These are phyloP conservation scores for Camellia granthamiana DNA, from an alignment of 148 eudicot species.

Conservation along the genomic window DNA sequence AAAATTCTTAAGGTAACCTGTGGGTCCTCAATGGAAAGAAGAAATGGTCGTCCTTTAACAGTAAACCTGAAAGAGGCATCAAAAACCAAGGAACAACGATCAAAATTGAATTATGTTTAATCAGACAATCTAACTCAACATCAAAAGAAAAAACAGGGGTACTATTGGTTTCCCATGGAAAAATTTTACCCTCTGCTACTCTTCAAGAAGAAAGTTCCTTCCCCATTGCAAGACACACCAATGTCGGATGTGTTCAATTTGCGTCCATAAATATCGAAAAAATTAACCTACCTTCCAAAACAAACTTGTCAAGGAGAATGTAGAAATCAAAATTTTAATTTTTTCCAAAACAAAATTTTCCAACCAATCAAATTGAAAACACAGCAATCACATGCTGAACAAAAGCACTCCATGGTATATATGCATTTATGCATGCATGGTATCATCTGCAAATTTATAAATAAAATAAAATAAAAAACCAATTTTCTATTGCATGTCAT, in stretches of 20 bases:
- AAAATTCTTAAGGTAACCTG: conserved; percentile 48
- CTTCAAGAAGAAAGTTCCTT: conserved; percentile 71
- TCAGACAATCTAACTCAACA: neutral
- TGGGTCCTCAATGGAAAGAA: conserved; percentile 85
- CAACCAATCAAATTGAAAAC: conserved; percentile 12
- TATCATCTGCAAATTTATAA: neutral
- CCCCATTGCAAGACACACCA: conserved; percentile 85
- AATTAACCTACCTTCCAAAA: conserved; percentile 58
- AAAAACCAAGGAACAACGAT: conserved; percentile 12
- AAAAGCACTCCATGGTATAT: neutral
- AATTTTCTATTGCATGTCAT: neutral
- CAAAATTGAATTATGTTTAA: neutral
- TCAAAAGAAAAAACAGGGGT: neutral
- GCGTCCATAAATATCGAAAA: conserved; percentile 87
- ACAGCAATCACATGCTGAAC: neutral
- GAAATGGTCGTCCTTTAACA: conserved; percentile 49
- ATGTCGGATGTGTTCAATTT: conserved; percentile 81
- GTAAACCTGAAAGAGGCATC: conserved; percentile 49
- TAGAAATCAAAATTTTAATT: neutral
- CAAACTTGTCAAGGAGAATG: conserved; percentile 7
- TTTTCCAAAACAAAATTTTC: neutral
- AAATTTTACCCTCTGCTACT: conserved; percentile 64
- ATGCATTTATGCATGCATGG: neutral
- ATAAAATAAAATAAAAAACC: neutral
- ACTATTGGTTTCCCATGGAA: neutral